These are phyloP conservation scores for Ilex paraguariensis DNA, from an alignment of 305 asterid species.

Conservation along the genomic window DNA sequence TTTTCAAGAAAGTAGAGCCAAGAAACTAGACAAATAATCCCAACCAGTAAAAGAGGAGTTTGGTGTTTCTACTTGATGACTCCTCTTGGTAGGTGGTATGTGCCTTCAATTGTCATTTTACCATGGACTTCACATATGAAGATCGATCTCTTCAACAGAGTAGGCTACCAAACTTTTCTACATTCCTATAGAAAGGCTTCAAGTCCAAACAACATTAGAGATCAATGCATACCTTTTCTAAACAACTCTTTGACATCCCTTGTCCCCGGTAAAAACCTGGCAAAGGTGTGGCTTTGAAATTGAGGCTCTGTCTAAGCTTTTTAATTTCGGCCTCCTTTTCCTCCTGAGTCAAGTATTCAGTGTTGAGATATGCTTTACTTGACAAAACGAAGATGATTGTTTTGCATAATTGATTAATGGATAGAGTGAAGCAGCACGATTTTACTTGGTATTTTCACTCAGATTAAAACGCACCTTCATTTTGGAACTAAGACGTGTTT, in stretches of 20 bases:
- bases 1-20: too few species aligned
- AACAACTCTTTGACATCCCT: conserved; percentile 16
- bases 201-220: neutral
- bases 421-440: conserved; percentile 2
- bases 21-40: too few species aligned
- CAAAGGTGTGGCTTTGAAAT: conserved; percentile 37
- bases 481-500: conserved; percentile 36
- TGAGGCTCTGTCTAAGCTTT: conserved; percentile 35
- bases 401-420: neutral
- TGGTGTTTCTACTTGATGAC: neutral
- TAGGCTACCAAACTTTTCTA: too few species aligned
- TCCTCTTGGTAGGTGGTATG: neutral
- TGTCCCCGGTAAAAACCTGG: conserved; percentile 31
- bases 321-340: conserved; percentile 36
- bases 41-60: too few species aligned
- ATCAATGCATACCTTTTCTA: conserved; percentile 26
- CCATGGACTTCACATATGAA: neutral
- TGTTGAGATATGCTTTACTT: conserved; percentile 12
- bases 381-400: neutral
- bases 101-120: neutral
- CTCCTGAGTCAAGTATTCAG: conserved; percentile 31
- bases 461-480: conserved; percentile 40
- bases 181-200: too few species aligned
- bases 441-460: conserved; percentile 1
- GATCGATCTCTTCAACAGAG: neutral